Conservation (phyloP, 345 rosid genomes). For the Gossypium raimondii region DNA sequence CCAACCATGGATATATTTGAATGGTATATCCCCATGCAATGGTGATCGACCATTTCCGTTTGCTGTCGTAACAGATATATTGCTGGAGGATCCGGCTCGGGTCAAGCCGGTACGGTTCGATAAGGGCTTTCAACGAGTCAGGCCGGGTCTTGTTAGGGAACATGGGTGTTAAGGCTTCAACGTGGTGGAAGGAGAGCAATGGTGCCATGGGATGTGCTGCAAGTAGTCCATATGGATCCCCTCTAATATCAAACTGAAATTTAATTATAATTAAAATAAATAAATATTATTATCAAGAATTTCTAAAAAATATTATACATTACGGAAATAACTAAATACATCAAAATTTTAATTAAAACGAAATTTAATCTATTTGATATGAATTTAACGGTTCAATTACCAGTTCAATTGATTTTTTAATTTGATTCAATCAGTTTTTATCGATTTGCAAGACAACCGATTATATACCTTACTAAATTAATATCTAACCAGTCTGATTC, state of each 20-base stretch:
- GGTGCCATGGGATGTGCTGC: slow-evolving; percentile 79
- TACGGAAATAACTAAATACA: no score
- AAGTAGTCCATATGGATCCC: slow-evolving; percentile 61
- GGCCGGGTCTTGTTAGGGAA: slow-evolving; percentile 49
- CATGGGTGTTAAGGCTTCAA: slow-evolving; percentile 48
- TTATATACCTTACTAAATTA: no score
- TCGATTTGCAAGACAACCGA: no score
- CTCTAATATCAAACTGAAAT: slow-evolving; percentile 70
- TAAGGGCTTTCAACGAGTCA: slow-evolving; percentile 47
- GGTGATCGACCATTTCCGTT: slow-evolving; percentile 64
- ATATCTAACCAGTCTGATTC: no score
- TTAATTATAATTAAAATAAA: no score
- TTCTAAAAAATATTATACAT: no score
- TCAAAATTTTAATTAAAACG: no score
- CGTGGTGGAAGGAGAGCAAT: slow-evolving; percentile 72
- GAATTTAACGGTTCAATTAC: no score
- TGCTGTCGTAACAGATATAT: slow-evolving; percentile 46
- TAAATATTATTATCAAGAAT: no score
- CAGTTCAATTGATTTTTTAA: no score
- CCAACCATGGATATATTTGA: slow-evolving; percentile 48
- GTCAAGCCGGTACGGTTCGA: slow-evolving; percentile 44
- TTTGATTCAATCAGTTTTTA: no score
- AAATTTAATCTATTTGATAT: no score
- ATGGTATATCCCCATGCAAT: slow-evolving; percentile 85
- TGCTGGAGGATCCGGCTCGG: slow-evolving; percentile 70